Conservation (phyloP, 2,329 filamentous ascomycete genomes). For the Microdochium bolleyi region DNA sequence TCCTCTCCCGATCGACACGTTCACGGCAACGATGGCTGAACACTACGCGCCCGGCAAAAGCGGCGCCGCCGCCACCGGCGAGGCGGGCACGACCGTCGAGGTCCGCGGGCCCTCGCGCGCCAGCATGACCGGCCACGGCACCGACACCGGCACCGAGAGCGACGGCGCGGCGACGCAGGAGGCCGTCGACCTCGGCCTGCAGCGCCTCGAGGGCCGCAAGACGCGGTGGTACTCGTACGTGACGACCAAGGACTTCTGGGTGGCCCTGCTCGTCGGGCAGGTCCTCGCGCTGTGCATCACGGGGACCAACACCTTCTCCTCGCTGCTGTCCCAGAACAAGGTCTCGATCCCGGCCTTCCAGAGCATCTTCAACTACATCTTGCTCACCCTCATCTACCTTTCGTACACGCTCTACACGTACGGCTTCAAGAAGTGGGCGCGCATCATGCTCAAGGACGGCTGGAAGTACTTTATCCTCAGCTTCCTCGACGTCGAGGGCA, state of each 20-base stretch:
- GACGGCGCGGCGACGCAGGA: slow-evolving; percentile 18
- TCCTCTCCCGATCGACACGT: too few relatives aligned
- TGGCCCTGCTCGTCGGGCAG: slow-evolving; percentile 74
- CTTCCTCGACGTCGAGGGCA: slow-evolving; percentile 92
- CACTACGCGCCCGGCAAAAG: neutral
- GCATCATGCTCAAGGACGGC: slow-evolving; percentile 60
- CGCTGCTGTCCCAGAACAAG: slow-evolving; percentile 55
- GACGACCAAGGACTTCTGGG: slow-evolving; percentile 79
- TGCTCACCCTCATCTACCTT: slow-evolving; percentile 77
- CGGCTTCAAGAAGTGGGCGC: slow-evolving; percentile 62
- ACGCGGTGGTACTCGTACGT: slow-evolving; percentile 67
- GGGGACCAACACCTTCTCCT: slow-evolving; percentile 83
- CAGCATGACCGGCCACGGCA: slow-evolving; percentile 14
- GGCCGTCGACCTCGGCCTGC: slow-evolving; percentile 41
- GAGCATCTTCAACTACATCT: slow-evolving; percentile 87
- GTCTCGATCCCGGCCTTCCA: slow-evolving; percentile 93
- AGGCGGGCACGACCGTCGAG: slow-evolving; percentile 13
- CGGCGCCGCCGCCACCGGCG: slow-evolving; percentile 2
- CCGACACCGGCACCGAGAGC: slow-evolving; percentile 4
- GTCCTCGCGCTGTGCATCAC: slow-evolving; percentile 84
- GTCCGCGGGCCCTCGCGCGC: slow-evolving; percentile 3
- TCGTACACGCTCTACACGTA: slow-evolving; percentile 71
- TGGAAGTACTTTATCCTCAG: slow-evolving; percentile 93
- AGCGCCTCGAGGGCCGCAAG: slow-evolving; percentile 44
- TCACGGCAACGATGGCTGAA: neutral